Conservation (phyloP, 257 asterid genomes). For the Fraxinus excelsior region DNA sequence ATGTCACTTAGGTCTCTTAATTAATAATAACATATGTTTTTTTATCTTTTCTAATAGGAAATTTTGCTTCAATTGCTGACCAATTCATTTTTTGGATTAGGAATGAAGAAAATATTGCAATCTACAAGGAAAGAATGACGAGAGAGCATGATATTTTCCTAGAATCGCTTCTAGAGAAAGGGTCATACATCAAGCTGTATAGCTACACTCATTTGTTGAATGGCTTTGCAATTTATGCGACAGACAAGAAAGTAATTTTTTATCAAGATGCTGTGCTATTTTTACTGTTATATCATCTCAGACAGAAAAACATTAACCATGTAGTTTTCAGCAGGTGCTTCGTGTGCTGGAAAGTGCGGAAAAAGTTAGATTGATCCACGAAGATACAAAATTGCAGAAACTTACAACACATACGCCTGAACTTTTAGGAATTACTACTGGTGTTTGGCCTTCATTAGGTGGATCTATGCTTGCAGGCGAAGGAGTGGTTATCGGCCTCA, state of each 20-base stretch:
- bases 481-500: slow-evolving; percentile 65
- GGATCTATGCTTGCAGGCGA: slow-evolving; percentile 52
- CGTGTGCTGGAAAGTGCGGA: slow-evolving; percentile 34
- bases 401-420: slow-evolving; percentile 70
- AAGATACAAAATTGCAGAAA: slow-evolving; percentile 58
- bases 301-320: not conserved
- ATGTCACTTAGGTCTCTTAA: slow-evolving; percentile 32
- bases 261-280: not conserved
- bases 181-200: slow-evolving; percentile 51
- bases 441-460: slow-evolving; percentile 63
- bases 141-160: slow-evolving; percentile 44
- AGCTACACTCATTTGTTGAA: slow-evolving; percentile 69
- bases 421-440: slow-evolving; percentile 45
- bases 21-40: not conserved
- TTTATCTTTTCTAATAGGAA: not conserved
- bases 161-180: slow-evolving; percentile 40
- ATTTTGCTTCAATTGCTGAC: not conserved
- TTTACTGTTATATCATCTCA: not conserved
- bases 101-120: slow-evolving; percentile 18
- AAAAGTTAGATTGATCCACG: slow-evolving; percentile 49
- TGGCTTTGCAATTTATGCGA: slow-evolving; percentile 60
- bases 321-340: slow-evolving; percentile 41
- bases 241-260: slow-evolving; percentile 37
- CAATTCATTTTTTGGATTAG: not conserved
- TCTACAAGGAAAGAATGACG: slow-evolving; percentile 32